These are phyloP conservation scores for Tylopilus subfusipes DNA, from an alignment of 768 basidiomycete species.

Conservation along the genomic window DNA sequence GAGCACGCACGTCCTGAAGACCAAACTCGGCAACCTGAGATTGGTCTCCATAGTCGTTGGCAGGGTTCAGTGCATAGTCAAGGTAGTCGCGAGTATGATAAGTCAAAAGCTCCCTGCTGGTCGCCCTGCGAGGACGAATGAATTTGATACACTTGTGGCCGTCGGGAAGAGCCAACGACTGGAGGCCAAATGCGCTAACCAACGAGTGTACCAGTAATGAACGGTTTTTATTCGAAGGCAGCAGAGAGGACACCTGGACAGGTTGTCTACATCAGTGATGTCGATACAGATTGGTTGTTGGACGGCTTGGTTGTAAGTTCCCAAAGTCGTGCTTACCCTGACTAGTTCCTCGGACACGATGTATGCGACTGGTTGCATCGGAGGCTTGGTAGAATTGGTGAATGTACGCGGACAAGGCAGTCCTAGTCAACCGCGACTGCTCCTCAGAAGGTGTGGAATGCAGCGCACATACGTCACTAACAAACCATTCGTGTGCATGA, in stretches of 20 bases:
- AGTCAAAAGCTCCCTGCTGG: slow-evolving; percentile 49
- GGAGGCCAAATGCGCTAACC: slow-evolving; percentile 48
- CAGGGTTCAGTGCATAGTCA: slow-evolving; percentile 47
- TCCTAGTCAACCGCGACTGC: not conserved
- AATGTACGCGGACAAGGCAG: not conserved
- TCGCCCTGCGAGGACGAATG: slow-evolving; percentile 53
- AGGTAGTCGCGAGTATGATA: slow-evolving; percentile 78
- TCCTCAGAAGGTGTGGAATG: not conserved
- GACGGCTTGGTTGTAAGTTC: not conserved
- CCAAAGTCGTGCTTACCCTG: slow-evolving; percentile 36
- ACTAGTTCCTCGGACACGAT: slow-evolving; percentile 57
- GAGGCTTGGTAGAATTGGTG: not conserved
- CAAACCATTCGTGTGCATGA: not conserved
- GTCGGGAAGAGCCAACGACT: slow-evolving; percentile 31
- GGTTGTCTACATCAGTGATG: not conserved
- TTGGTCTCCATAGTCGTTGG: slow-evolving; percentile 23
- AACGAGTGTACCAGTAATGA: slow-evolving; percentile 67
- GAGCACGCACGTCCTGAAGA: slow-evolving; percentile 49
- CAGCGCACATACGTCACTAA: not conserved
- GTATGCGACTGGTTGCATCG: slow-evolving; percentile 38
- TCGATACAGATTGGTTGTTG: not conserved
- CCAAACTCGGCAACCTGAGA: slow-evolving; percentile 44
- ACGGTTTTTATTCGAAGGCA: slow-evolving; percentile 68
- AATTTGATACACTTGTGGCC: slow-evolving; percentile 37
- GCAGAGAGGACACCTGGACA: slow-evolving; percentile 44